Evolutionary conservation across 2,329 filamentous ascomycete genomes (phyloP).

Genomic region (Talaromyces sp.): DNA sequence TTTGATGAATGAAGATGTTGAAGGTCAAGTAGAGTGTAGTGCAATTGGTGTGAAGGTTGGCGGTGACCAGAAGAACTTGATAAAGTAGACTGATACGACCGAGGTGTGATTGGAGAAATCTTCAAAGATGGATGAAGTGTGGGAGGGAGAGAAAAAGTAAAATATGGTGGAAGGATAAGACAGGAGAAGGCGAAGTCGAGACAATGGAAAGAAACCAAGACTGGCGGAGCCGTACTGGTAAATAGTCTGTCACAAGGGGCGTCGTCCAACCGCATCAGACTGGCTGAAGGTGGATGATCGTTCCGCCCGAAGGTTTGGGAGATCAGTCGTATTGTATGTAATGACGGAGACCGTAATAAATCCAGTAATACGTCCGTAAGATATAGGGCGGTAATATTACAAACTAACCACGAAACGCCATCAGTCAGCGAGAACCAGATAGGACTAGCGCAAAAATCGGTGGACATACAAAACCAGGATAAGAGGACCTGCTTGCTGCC

Average conservation of each 20-base stretch:
- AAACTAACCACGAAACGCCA: not conserved
- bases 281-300: slow-evolving; percentile 16
- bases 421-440: not conserved
- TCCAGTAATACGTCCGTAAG: not conserved
- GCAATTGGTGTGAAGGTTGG: not conserved
- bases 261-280: slow-evolving; percentile 16
- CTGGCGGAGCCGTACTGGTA: not conserved
- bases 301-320: slow-evolving; percentile 18
- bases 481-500: not conserved
- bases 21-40: not conserved
- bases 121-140: no score
- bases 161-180: not conserved
- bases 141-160: not conserved
- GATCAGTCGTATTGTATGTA: slow-evolving; percentile 18
- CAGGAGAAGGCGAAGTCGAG: not conserved
- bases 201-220: no score
- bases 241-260: slow-evolving; percentile 17
- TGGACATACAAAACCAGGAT: not conserved
- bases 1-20: no score
- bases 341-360: slow-evolving; percentile 13
- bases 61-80: no score
- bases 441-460: not conserved
- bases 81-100: no score
- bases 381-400: slow-evolving; percentile 13
- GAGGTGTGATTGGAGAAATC: no score